Conservation (phyloP, 1,284 basidiomycete species). For the Puccinia novopanici region DNA sequence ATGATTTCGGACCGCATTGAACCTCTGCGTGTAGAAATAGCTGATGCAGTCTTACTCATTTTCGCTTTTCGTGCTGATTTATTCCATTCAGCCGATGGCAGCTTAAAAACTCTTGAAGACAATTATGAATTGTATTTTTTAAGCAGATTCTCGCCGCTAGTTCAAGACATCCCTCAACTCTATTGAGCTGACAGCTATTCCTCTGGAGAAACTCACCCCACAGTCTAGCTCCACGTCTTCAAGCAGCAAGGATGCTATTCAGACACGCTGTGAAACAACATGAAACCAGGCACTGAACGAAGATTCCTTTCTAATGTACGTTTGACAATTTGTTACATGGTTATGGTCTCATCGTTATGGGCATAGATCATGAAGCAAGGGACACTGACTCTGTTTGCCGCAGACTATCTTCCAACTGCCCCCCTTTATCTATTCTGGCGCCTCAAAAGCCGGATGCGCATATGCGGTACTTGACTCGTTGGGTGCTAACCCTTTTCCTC, state of each 20-base stretch:
- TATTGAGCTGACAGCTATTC: too few species aligned
- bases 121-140: slow-evolving; percentile 45
- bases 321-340: not conserved
- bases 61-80: slow-evolving; percentile 44
- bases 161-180: slow-evolving; percentile 45
- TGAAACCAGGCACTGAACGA: slow-evolving; percentile 36
- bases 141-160: slow-evolving; percentile 37
- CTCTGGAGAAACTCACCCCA: slow-evolving; percentile 26
- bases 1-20: slow-evolving; percentile 21
- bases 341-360: not conserved
- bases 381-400: not conserved
- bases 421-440: slow-evolving; percentile 48
- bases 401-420: slow-evolving; percentile 45
- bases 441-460: slow-evolving; percentile 24
- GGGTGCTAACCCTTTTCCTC: slow-evolving; percentile 38
- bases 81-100: not conserved
- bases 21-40: slow-evolving; percentile 43
- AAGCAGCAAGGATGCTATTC: slow-evolving; percentile 42
- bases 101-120: slow-evolving; percentile 4
- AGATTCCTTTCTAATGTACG: slow-evolving; percentile 41
- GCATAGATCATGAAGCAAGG: not conserved
- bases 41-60: slow-evolving; percentile 37
- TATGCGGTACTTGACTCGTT: slow-evolving; percentile 44
- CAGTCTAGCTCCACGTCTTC: not conserved
- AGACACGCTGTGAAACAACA: slow-evolving; percentile 17